Percentiles rank a stretch among this genome's conserved stretches.
These are phyloP conservation scores for Pythium oligandrum DNA, from an alignment of 352 stramenopile species.

Conservation along the genomic window DNA sequence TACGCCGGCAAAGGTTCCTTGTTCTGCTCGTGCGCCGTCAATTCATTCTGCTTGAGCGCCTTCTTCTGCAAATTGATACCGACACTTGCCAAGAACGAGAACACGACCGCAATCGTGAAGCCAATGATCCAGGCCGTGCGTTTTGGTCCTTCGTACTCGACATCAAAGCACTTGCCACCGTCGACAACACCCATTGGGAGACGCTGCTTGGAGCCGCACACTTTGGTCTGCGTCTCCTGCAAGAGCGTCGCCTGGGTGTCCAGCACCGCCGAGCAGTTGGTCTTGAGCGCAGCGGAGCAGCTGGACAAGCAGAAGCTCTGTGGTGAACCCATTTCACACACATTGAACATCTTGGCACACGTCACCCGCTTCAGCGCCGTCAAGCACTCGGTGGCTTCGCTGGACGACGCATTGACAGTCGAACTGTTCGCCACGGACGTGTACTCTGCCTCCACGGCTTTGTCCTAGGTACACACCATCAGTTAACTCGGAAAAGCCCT, in stretches of 20 bases:
- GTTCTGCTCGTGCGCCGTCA: slow-evolving; percentile 45
- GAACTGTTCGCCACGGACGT: slow-evolving; percentile 22
- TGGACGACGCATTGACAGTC: background rate
- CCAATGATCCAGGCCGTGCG: slow-evolving; percentile 71
- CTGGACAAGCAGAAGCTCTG: slow-evolving; percentile 51
- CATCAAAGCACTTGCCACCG: slow-evolving; percentile 65
- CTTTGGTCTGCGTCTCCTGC: slow-evolving; percentile 7
- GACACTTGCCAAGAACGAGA: slow-evolving; percentile 77
- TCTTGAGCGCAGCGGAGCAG: slow-evolving; percentile 30
- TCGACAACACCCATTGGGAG: slow-evolving; percentile 26
- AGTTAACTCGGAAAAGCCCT: background rate
- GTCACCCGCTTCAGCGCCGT: slow-evolving; percentile 35
- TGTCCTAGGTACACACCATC: slow-evolving; percentile 26
- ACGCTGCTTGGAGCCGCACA: slow-evolving; percentile 27
- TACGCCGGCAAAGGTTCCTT: slow-evolving; percentile 52
- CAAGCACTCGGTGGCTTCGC: slow-evolving; percentile 19
- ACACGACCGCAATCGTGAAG: slow-evolving; percentile 76
- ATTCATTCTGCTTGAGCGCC: slow-evolving; percentile 79
- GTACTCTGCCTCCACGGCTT: slow-evolving; percentile 29
- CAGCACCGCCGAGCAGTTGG: slow-evolving; percentile 33
- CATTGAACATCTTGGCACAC: slow-evolving; percentile 58
- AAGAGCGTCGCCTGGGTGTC: slow-evolving; percentile 6
- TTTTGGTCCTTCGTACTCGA: slow-evolving; percentile 55
- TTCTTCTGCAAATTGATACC: slow-evolving; percentile 85
- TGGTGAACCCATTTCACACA: slow-evolving; percentile 62